A percentile compares a stretch with the other conserved stretches of the same genome.
phyloP scores from a whole-genome alignment of 495 filamentous ascomycete genomes.

The Aspergillus campestris region DNA sequence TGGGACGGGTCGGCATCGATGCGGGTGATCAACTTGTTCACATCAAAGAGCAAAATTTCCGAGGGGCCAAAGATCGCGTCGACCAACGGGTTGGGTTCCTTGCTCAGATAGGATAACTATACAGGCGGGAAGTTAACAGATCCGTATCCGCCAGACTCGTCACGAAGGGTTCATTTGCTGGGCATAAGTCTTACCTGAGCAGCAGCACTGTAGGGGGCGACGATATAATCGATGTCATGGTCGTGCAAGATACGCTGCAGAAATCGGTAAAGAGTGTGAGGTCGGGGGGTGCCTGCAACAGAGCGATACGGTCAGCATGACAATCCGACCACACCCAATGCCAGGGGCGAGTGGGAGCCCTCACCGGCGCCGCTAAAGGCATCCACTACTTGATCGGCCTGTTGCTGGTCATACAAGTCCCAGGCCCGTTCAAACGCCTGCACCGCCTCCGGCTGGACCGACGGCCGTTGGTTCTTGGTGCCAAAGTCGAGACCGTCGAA shows the following conservation, averaged over 20 bases:
- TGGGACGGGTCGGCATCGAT: slow-evolving; percentile 60
- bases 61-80: slow-evolving; percentile 77
- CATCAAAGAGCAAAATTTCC: slow-evolving; percentile 81
- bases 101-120: slow-evolving; percentile 76
- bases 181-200: slow-evolving; percentile 57
- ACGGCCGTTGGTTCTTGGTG: slow-evolving; percentile 55
- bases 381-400: slow-evolving; percentile 68
- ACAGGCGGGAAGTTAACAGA: slow-evolving; percentile 5
- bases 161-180: background rate
- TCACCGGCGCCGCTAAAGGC: slow-evolving; percentile 78
- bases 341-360: slow-evolving; percentile 7
- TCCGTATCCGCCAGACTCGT: slow-evolving; percentile 1
- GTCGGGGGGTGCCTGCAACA: slow-evolving; percentile 43
- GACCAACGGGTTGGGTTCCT: slow-evolving; percentile 56
- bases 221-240: slow-evolving; percentile 65
- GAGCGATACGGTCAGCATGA: slow-evolving; percentile 11
- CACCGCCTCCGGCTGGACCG: slow-evolving; percentile 34
- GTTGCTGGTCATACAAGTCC: slow-evolving; percentile 74
- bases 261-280: slow-evolving; percentile 57
- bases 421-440: slow-evolving; percentile 59
- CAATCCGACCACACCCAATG: background rate
- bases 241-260: slow-evolving; percentile 66
- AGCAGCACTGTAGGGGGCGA: slow-evolving; percentile 83
- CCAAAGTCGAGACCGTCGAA: slow-evolving; percentile 79
- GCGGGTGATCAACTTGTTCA: slow-evolving; percentile 71